phyloP scores from a whole-genome alignment of 495 filamentous ascomycete species.

The Amniculicola lignicola region DNA sequence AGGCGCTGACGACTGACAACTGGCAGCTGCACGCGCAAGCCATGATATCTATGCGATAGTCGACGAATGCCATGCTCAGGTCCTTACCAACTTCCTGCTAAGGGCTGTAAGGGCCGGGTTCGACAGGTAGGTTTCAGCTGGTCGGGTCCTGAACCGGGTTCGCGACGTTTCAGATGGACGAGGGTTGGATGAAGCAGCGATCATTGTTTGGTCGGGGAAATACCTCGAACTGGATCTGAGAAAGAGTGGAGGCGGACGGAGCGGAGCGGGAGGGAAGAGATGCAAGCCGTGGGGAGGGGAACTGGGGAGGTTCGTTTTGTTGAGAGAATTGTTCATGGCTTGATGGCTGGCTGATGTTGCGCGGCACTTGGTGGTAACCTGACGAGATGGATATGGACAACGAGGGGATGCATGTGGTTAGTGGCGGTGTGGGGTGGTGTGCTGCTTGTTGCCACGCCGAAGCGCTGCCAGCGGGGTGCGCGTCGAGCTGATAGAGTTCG shows the following conservation, averaged over 20 bases:
- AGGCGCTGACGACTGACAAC: background rate
- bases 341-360: conserved; percentile 1
- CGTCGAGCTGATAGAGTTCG: background rate
- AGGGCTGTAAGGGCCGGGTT: background rate
- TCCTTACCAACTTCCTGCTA: too few relatives aligned
- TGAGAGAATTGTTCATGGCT: background rate
- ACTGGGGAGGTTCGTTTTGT: background rate
- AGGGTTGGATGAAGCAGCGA: background rate
- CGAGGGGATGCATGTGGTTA: background rate
- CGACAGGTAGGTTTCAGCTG: background rate
- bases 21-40: background rate
- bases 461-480: background rate
- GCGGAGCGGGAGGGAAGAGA: conserved; percentile 6
- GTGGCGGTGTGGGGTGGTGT: background rate
- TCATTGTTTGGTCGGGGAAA: background rate
- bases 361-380: background rate
- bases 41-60: background rate
- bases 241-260: background rate
- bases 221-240: background rate
- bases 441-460: background rate
- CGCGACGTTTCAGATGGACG: conserved; percentile 4
- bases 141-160: background rate
- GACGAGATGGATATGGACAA: background rate
- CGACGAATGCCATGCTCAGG: background rate
- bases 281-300: background rate